Percentiles rank a stretch among this genome's conserved stretches.
Evolutionary conservation across 2,329 filamentous ascomycete species (phyloP).

Genomic region (Hypoxylon sp.): DNA sequence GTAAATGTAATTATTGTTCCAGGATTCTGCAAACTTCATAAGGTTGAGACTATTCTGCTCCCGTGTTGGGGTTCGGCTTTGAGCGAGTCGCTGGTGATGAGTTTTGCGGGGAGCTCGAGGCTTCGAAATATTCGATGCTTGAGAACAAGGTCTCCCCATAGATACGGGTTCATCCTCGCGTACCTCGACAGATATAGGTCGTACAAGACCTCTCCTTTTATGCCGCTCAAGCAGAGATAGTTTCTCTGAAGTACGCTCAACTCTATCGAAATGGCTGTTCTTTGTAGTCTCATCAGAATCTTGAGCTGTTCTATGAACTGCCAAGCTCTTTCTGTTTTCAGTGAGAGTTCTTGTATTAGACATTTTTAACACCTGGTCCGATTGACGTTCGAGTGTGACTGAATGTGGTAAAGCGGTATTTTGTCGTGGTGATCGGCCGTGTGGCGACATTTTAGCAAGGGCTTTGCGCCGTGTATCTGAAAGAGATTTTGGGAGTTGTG

Average conservation of each 20-base stretch:
- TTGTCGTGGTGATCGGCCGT: not conserved
- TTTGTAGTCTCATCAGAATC: conserved; percentile 12
- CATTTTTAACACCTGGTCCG: not conserved
- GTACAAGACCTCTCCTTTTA: conserved; percentile 17
- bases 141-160: conserved; percentile 38
- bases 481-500: conserved; percentile 33
- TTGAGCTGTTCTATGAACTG: not conserved
- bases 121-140: conserved; percentile 49
- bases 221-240: not conserved
- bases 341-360: not conserved
- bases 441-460: conserved; percentile 29
- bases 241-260: conserved; percentile 8
- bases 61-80: conserved; percentile 35
- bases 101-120: conserved; percentile 27
- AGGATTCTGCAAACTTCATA: conserved; percentile 38
- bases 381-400: conserved; percentile 5
- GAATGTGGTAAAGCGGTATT: conserved; percentile 6
- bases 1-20: conserved; percentile 45
- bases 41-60: conserved; percentile 38
- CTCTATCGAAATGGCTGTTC: conserved; percentile 5
- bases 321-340: not conserved
- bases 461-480: conserved; percentile 35
- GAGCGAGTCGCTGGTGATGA: conserved; percentile 16
- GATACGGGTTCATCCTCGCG: not conserved
- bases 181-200: conserved; percentile 8